phyloP scores from a whole-genome alignment of 2,329 filamentous ascomycete species.

The Parascedosporium putredinis region DNA sequence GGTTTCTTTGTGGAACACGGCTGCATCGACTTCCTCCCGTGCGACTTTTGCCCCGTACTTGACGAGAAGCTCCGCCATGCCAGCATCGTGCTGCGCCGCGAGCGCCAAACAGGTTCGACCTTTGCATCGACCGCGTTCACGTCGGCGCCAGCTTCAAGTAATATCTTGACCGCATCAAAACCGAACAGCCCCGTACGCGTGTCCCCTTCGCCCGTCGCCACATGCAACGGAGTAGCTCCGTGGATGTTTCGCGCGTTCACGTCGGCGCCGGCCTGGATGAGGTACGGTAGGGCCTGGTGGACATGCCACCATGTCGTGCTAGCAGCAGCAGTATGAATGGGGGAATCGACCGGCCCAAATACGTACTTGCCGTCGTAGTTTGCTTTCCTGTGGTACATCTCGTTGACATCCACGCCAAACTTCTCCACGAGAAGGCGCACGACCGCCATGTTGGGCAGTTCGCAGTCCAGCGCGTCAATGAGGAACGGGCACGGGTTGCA shows the following conservation, averaged over 20 bases:
- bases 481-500: too few species aligned
- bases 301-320: conserved; percentile 11
- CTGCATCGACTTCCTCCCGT: conserved; percentile 11
- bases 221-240: conserved; percentile 10
- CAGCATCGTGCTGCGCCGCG: conserved; percentile 4
- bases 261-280: conserved; percentile 6
- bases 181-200: conserved; percentile 6
- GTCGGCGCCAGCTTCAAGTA: conserved; percentile 8
- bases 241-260: conserved; percentile 5
- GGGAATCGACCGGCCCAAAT: too few species aligned
- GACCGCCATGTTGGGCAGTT: conserved; percentile 24
- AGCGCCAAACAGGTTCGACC: conserved; percentile 10
- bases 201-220: conserved; percentile 2
- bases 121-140: conserved; percentile 8
- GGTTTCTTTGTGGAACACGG: conserved; percentile 10
- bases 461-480: conserved; percentile 17
- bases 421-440: conserved; percentile 23
- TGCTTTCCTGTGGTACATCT: too few species aligned
- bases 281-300: conserved; percentile 11
- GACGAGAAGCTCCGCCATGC: conserved; percentile 6
- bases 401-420: conserved; percentile 22
- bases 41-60: conserved; percentile 10
- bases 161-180: conserved; percentile 12
- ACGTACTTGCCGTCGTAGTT: too few species aligned
- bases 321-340: not conserved